These are phyloP conservation scores for Fulvia fulva DNA, from an alignment of 2,329 filamentous ascomycete species.

Conservation along the genomic window DNA sequence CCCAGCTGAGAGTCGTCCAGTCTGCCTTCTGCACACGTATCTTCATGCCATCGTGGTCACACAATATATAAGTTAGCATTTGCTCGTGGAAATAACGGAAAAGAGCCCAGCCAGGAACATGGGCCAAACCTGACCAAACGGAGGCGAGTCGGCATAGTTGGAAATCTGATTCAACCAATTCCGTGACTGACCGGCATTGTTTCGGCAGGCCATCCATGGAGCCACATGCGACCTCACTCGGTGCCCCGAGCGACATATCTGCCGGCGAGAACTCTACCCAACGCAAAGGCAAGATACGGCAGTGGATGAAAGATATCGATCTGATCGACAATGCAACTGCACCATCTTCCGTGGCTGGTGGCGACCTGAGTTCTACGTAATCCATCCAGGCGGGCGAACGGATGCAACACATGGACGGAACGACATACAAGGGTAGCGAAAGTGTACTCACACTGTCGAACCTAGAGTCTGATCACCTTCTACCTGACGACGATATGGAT, in stretches of 20 bases:
- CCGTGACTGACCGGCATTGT: neutral
- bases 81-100: neutral
- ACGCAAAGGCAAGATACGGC: slow-evolving; percentile 4
- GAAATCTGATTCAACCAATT: neutral
- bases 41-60: neutral
- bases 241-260: neutral
- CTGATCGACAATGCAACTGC: slow-evolving; percentile 1
- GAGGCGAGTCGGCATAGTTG: neutral
- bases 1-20: neutral
- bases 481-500: slow-evolving; percentile 7
- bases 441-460: neutral
- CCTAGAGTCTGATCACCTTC: neutral
- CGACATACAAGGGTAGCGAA: neutral
- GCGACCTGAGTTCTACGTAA: neutral
- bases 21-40: neutral
- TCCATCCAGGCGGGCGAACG: neutral
- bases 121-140: neutral
- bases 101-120: neutral
- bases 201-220: neutral
- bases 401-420: neutral
- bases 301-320: slow-evolving; percentile 10
- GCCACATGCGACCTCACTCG: neutral
- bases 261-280: neutral
- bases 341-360: neutral
- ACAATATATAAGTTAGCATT: neutral